Base-by-base conservation (phyloP, 179 eudicot genomes). In the Dionaea muscipula region DNA sequence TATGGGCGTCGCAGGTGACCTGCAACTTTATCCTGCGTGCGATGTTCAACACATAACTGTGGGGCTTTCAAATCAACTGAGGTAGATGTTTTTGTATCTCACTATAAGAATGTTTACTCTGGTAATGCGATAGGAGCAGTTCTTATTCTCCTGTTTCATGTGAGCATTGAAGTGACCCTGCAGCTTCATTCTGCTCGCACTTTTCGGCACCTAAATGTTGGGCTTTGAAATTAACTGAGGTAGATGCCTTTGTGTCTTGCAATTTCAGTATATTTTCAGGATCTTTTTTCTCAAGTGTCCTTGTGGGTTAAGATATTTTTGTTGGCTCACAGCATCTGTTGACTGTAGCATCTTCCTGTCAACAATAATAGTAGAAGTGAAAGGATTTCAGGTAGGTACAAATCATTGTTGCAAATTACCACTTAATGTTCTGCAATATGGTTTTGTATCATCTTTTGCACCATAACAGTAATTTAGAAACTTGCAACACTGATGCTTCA, bases 321-420 rank as follows among this genome's bases (percentile, higher is more conserved):
- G 51, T 74, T 74, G 64, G 67, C 72, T 54, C 50, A 64, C 75
- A 75, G 76, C 75, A 47, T 61, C 60, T 45, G 47, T 62, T 72
- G 68, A 57, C 62, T 67, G 44, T 60, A 64, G 62, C 67, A 41
- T 75, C 73, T 53, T 55, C 51, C 63, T 66, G 31, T 59, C 72
- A 67, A 55, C 76, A 59, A 66, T 69, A 60, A 75, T 77, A 64
- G 61, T 75, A 69, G 71, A 72, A 77, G 69, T 77, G 78, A 75
- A 72, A 77, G 69, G 75, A 73, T 33, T 57, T 75, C 84, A 85
- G 91, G 91, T 80, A 83, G 95, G 95, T 80, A 81, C 60, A n/a
- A n/a, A 55, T 64, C 74, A 43, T 43, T 43, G 21, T n/a, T 43
- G 47, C 17, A 43, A n/a, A 2, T 51, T 60, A 53, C 46, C 40